A percentile compares a stretch with the other conserved stretches of the same genome.
Evolutionary conservation across 805 yeast genomes (phyloP).

Genomic region (Candida maris): DNA sequence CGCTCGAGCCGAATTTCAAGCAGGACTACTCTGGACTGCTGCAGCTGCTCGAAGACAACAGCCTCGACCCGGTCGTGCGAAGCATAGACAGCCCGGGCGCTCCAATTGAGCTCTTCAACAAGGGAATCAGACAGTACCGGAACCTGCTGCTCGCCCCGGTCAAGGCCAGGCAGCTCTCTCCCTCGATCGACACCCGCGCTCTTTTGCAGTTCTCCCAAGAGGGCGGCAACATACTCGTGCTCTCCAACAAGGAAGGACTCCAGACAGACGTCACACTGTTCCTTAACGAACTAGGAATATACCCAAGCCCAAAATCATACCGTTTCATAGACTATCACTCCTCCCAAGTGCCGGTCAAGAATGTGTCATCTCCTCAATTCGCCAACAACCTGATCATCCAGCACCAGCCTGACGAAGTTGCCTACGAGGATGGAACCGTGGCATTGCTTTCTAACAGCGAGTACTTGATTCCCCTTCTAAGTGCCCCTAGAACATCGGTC

Average conservation of each 20-base stretch:
- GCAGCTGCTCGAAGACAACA: slow-evolving; percentile 10
- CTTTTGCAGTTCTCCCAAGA: slow-evolving; percentile 57
- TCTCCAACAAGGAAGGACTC: slow-evolving; percentile 48
- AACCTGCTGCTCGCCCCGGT: slow-evolving; percentile 60
- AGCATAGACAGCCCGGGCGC: slow-evolving; percentile 16
- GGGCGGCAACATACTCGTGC: slow-evolving; percentile 74
- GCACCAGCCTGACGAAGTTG: slow-evolving; percentile 5
- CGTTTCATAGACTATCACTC: slow-evolving; percentile 63
- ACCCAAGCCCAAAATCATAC: slow-evolving; percentile 74
- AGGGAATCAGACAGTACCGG: slow-evolving; percentile 47
- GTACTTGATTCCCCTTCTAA: slow-evolving; percentile 64
- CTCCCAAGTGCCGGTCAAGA: slow-evolving; percentile 17
- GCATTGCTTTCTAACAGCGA: slow-evolving; percentile 71
- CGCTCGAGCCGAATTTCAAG: slow-evolving; percentile 11
- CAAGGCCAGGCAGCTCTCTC: slow-evolving; percentile 40
- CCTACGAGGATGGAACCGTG: slow-evolving; percentile 49
- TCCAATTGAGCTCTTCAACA: slow-evolving; percentile 31
- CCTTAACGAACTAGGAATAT: slow-evolving; percentile 77
- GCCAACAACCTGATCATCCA: slow-evolving; percentile 29
- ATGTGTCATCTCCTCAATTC: slow-evolving; percentile 25
- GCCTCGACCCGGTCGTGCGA: slow-evolving; percentile 21
- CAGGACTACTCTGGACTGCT: slow-evolving; percentile 25
- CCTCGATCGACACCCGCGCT: slow-evolving; percentile 39
- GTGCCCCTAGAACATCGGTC: slow-evolving; percentile 63
- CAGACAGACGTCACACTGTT: slow-evolving; percentile 64